phyloP scores from a whole-genome alignment of 2,329 filamentous ascomycete species.

The Rutstroemia sp. region DNA sequence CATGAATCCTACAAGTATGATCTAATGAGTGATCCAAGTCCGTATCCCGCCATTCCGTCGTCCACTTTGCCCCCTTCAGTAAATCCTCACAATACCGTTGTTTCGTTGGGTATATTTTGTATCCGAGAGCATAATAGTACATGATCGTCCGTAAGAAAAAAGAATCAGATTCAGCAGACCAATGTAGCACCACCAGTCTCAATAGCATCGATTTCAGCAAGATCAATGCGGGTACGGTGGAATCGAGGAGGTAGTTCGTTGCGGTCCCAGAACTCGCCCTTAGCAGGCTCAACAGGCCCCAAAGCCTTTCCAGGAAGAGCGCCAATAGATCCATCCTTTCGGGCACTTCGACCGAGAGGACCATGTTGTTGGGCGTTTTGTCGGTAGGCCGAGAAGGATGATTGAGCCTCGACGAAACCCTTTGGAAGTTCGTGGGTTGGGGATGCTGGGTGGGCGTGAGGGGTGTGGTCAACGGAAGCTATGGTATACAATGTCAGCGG shows the following conservation, averaged over 20 bases:
- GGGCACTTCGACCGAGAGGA: constrained; percentile 36
- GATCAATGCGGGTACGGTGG: constrained; percentile 63
- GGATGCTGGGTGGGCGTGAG: constrained; percentile 48
- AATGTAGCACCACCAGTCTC: constrained; percentile 83
- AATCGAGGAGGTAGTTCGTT: constrained; percentile 82
- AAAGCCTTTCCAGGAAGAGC: constrained; percentile 52
- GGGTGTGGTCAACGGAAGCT: constrained; percentile 51
- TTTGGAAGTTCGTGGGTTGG: constrained; percentile 45
- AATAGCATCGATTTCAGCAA: constrained; percentile 88
- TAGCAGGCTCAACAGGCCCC: constrained; percentile 61
- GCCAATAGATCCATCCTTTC: constrained; percentile 20
- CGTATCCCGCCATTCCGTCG: background rate
- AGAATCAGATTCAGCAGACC: constrained; percentile 29
- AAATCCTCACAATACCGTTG: background rate
- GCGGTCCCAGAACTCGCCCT: constrained; percentile 80
- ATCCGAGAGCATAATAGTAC: constrained; percentile 1
- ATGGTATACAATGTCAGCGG: constrained; percentile 15
- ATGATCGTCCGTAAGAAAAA: background rate
- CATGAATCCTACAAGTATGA: background rate
- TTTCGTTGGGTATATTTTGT: background rate
- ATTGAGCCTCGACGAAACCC: constrained; percentile 41
- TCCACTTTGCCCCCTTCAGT: background rate
- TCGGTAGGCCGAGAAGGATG: constrained; percentile 52
- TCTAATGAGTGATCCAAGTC: background rate
- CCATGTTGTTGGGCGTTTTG: constrained; percentile 53